Base-by-base conservation (phyloP, 2,329 filamentous ascomycete species). In the Emericellopsis cladophorae region DNA sequence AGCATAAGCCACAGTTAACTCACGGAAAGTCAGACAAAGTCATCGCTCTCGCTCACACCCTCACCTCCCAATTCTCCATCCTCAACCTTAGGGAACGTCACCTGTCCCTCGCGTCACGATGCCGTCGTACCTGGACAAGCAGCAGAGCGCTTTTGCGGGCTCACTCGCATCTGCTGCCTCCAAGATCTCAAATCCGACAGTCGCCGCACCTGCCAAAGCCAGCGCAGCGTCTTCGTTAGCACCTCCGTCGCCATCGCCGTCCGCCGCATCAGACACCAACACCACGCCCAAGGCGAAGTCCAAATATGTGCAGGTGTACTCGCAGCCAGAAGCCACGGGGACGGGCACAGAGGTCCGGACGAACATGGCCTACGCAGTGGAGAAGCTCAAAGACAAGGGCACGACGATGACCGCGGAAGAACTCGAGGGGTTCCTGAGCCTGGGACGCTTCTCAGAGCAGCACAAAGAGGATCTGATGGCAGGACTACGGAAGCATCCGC, bases 341-440 rank as follows among this genome's bases (percentile, higher is more conserved):
- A 84, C 81, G 40, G 87, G 88, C 49, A 72, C 72, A 45, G 82
- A 90, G 59, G 79, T 92, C 58, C 81, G 87, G 67, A 93, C 88
- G 11, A 85, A 94, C 59, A 81, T 95, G 56, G 76, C 83, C 43
- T 95, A 88, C 62, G 86, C 87, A 16, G 80, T 94, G 56, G 79
- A 89, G 46, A 85, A 87, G 57, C 76, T 95, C 44, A 81, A 81
- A 63, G 76, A 76, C 48, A 77, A 81, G 56, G 75, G 76, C 44
- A 65, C 78, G 45, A 65, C 82, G 42, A 76, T 88, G 56, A 74
- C 72, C 31, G 83, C 93, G 44, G 66, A 74, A 38, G 82, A 90
- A 48, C 81, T 95, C 49, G 74, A 92, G 51, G 76, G 80, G 50
- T 92, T 92, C 58, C 70, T 95, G 45, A 86, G 81, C 40, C 72